Conservation (phyloP, 2,329 filamentous ascomycete genomes). For the Cryoendolithus antarcticus region DNA sequence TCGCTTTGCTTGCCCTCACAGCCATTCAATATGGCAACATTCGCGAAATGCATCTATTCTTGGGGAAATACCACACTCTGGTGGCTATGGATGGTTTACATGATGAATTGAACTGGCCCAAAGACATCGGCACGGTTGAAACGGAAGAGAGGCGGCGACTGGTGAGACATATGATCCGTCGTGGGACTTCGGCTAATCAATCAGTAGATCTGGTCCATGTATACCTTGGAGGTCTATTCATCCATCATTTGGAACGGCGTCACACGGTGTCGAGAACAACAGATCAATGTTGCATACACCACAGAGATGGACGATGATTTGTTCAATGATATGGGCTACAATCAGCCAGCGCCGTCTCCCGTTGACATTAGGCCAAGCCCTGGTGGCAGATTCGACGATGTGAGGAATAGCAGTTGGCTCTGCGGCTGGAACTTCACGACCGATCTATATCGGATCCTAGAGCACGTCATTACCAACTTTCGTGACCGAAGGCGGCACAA, state of each 20-base stretch:
- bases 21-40: slow-evolving; percentile 38
- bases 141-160: slow-evolving; percentile 34
- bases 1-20: slow-evolving; percentile 35
- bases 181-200: too few relatives aligned
- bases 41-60: slow-evolving; percentile 34
- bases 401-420: slow-evolving; percentile 30
- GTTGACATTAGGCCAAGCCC: too few relatives aligned
- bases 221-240: slow-evolving; percentile 43
- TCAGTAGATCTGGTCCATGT: slow-evolving; percentile 48
- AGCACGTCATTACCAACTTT: slow-evolving; percentile 25
- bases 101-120: slow-evolving; percentile 39
- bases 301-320: slow-evolving; percentile 35
- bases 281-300: slow-evolving; percentile 34
- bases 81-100: slow-evolving; percentile 34
- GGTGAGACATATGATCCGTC: too few relatives aligned
- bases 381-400: background rate
- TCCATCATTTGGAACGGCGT: slow-evolving; percentile 39
- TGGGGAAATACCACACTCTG: slow-evolving; percentile 38
- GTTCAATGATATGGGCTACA: too few relatives aligned
- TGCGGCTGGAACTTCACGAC: slow-evolving; percentile 46
- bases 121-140: slow-evolving; percentile 30
- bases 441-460: slow-evolving; percentile 42
- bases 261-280: slow-evolving; percentile 33
- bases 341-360: too few relatives aligned
- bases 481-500: too few relatives aligned